These are phyloP conservation scores for Huntiella abstrusa DNA, from an alignment of 2,329 filamentous ascomycete species.

Conservation along the genomic window DNA sequence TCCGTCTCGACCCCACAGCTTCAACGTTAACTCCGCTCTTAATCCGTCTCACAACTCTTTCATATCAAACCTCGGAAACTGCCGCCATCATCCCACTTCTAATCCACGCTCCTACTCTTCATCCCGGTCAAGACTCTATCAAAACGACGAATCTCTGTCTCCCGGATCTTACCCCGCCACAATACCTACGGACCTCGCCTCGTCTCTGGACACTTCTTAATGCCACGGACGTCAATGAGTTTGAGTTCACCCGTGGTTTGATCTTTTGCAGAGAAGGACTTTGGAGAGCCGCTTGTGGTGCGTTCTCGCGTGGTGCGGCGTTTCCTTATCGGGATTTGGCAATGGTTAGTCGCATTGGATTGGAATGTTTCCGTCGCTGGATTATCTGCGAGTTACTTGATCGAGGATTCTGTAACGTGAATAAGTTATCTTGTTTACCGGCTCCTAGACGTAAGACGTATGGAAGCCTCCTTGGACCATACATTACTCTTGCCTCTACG, in stretches of 20 bases:
- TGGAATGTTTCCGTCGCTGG: slow-evolving; percentile 87
- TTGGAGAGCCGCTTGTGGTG: slow-evolving; percentile 43
- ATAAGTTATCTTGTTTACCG: slow-evolving; percentile 13
- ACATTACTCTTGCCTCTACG: slow-evolving; percentile 47
- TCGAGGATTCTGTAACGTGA: slow-evolving; percentile 29
- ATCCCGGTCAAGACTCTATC: slow-evolving; percentile 28
- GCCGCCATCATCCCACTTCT: slow-evolving; percentile 40
- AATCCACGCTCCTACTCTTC: slow-evolving; percentile 46
- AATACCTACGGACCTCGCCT: slow-evolving; percentile 40
- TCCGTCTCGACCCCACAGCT: slow-evolving; percentile 46
- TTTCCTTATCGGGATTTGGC: slow-evolving; percentile 41
- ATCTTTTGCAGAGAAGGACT: slow-evolving; percentile 40
- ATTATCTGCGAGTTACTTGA: slow-evolving; percentile 56
- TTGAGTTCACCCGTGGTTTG: slow-evolving; percentile 46
- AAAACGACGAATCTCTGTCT: slow-evolving; percentile 27
- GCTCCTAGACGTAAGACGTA: slow-evolving; percentile 5
- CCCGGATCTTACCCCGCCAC: slow-evolving; percentile 23
- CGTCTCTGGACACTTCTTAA: slow-evolving; percentile 38
- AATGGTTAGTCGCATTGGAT: slow-evolving; percentile 56
- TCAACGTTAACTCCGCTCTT: slow-evolving; percentile 49
- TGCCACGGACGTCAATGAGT: slow-evolving; percentile 39
- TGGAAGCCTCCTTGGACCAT: slow-evolving; percentile 43
- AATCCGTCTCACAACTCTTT: slow-evolving; percentile 35
- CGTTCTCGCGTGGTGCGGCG: slow-evolving; percentile 46
- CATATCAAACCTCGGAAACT: slow-evolving; percentile 35